Evolutionary conservation across 768 basidiomycete species (phyloP).

Genomic region (Lactarius indigo): DNA sequence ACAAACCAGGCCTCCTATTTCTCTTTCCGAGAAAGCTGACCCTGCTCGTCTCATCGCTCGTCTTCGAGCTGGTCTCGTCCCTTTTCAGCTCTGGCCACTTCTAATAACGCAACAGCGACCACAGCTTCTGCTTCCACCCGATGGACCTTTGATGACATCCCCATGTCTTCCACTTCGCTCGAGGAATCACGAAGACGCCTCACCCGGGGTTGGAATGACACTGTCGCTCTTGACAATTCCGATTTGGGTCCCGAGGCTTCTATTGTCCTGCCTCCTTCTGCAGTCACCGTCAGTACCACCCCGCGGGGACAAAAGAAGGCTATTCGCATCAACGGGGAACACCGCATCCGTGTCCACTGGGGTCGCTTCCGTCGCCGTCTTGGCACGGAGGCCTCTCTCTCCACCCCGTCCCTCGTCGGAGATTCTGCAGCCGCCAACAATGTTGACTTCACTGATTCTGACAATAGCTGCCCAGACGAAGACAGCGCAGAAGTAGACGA

Average conservation of each 20-base stretch:
- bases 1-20: neutral
- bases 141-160: constrained; percentile 21
- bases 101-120: constrained; percentile 5
- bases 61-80: constrained; percentile 10
- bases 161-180: constrained; percentile 15
- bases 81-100: neutral
- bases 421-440: constrained; percentile 30
- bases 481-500: constrained; percentile 54
- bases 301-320: constrained; percentile 36
- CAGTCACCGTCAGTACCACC: constrained; percentile 22
- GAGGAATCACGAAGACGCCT: neutral
- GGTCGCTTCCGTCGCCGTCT: constrained; percentile 50
- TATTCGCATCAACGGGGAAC: constrained; percentile 34
- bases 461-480: constrained; percentile 33
- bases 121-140: constrained; percentile 11
- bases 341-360: constrained; percentile 43
- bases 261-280: constrained; percentile 21
- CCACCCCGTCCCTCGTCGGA: constrained; percentile 33
- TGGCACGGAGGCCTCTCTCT: constrained; percentile 53
- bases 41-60: neutral
- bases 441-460: constrained; percentile 31
- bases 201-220: neutral
- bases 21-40: neutral
- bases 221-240: constrained; percentile 7
- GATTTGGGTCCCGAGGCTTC: neutral